Evolutionary conservation across 2,329 filamentous ascomycete genomes (phyloP).

Genomic region (Geosmithia putterillii): DNA sequence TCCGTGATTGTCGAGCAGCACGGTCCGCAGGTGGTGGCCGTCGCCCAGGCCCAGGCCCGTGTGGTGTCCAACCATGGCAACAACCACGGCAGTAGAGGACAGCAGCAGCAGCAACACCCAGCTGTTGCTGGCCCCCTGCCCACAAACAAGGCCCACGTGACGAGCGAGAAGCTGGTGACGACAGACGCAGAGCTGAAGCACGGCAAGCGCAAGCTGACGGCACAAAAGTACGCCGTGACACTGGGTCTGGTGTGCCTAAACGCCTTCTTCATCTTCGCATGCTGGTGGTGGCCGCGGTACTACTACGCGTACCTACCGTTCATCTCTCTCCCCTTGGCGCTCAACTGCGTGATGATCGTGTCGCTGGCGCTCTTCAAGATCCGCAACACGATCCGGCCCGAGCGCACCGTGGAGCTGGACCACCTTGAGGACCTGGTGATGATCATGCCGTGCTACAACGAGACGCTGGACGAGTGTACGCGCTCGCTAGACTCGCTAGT

Average conservation of each 20-base stretch:
- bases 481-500: constrained; percentile 16
- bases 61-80: neutral
- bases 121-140: no score
- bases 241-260: constrained; percentile 3
- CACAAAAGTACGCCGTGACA: constrained; percentile 4
- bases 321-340: constrained; percentile 11
- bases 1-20: no score
- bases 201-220: constrained; percentile 3
- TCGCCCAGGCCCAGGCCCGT: no score
- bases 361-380: constrained; percentile 8
- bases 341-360: constrained; percentile 12
- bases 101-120: neutral
- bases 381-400: constrained; percentile 5
- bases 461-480: constrained; percentile 23
- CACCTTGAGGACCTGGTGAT: constrained; percentile 20
- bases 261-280: constrained; percentile 11
- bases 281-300: constrained; percentile 12
- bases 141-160: neutral
- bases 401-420: constrained; percentile 8
- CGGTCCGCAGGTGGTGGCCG: no score
- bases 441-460: constrained; percentile 29
- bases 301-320: constrained; percentile 11
- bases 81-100: neutral
- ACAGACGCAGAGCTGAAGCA: constrained; percentile 1
- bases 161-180: constrained; percentile 1